Evolutionary conservation across 371 early-diverging fungal genomes (phyloP).

Genomic region (Syncephalastrum racemosum): DNA sequence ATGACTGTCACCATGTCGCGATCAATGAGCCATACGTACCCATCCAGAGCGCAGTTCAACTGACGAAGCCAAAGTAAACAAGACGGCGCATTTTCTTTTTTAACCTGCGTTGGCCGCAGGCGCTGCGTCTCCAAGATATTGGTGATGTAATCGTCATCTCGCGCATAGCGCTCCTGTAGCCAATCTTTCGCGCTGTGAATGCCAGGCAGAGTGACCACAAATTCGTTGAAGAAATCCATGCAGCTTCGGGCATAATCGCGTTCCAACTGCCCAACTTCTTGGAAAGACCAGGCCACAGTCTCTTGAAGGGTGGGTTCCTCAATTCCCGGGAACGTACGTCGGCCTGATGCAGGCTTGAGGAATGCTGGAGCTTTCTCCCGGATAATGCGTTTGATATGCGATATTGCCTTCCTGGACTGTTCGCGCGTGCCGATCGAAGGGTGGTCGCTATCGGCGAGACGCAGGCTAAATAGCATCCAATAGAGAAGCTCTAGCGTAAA

Average conservation of each 20-base stretch:
- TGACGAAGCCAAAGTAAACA: conserved; percentile 28
- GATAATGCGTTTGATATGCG: conserved; percentile 64
- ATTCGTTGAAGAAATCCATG: conserved; percentile 45
- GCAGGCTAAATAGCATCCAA: conserved; percentile 64
- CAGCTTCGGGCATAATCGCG: conserved; percentile 64
- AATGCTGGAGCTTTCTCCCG: conserved; percentile 49
- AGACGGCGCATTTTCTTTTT: not conserved
- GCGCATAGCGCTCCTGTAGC: conserved; percentile 7
- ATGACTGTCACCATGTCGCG: conserved; percentile 17
- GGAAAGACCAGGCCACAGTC: conserved; percentile 63
- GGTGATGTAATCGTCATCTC: conserved; percentile 8
- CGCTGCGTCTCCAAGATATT: conserved; percentile 19
- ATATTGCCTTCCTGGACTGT: conserved; percentile 55
- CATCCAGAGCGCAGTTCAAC: conserved; percentile 30
- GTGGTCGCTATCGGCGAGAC: conserved; percentile 65
- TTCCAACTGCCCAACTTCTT: conserved; percentile 52
- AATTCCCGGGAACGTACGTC: conserved; percentile 55
- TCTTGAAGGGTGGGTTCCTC: conserved; percentile 39
- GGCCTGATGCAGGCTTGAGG: conserved; percentile 23
- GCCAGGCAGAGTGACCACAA: conserved; percentile 25
- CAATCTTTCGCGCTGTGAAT: conserved; percentile 17
- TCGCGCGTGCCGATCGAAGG: conserved; percentile 62
- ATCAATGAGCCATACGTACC: conserved; percentile 45
- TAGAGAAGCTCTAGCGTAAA: conserved; percentile 72
- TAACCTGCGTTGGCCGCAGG: conserved; percentile 10